Conservation (phyloP, 75 land plant species). For the Pinus tabuliformis region DNA sequence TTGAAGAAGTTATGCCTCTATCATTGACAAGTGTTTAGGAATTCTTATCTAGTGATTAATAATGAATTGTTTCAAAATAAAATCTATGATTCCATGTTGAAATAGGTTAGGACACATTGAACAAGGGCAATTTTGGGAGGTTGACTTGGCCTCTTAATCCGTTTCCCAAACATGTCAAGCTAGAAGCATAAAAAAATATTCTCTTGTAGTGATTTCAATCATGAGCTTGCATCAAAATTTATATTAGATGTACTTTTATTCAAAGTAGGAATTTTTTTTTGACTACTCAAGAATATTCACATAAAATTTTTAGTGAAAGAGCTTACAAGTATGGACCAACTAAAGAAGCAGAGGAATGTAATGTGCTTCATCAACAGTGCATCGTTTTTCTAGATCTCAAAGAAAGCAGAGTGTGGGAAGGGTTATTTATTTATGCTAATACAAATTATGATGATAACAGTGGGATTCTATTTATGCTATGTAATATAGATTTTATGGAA, state of each 20-base stretch:
- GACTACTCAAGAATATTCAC: constrained; percentile 58
- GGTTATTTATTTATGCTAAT: too few species aligned
- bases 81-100: constrained; percentile 88
- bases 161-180: constrained; percentile 92
- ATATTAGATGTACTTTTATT: constrained; percentile 95
- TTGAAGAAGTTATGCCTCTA: constrained; percentile 62
- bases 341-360: constrained; percentile 93
- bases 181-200: constrained; percentile 85
- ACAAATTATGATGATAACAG: too few species aligned
- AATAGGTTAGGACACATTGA: constrained; percentile 86
- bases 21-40: constrained; percentile 93
- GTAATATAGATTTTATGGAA: too few species aligned
- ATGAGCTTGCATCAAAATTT: constrained; percentile 75
- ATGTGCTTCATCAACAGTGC: constrained; percentile 82
- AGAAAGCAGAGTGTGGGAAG: constrained; percentile 81
- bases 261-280: constrained; percentile 77
- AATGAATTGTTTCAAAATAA: constrained; percentile 94
- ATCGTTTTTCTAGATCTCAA: constrained; percentile 89
- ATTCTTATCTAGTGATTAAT: constrained; percentile 79
- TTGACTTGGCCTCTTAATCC: constrained; percentile 64
- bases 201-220: constrained; percentile 76
- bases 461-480: too few species aligned
- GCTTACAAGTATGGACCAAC: constrained; percentile 97
- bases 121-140: constrained; percentile 75
- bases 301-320: constrained; percentile 69